Percentiles rank a stretch among this genome's conserved stretches.
Conservation (phyloP, 2,329 filamentous ascomycete genomes). For the Diaporthe vaccinii region DNA sequence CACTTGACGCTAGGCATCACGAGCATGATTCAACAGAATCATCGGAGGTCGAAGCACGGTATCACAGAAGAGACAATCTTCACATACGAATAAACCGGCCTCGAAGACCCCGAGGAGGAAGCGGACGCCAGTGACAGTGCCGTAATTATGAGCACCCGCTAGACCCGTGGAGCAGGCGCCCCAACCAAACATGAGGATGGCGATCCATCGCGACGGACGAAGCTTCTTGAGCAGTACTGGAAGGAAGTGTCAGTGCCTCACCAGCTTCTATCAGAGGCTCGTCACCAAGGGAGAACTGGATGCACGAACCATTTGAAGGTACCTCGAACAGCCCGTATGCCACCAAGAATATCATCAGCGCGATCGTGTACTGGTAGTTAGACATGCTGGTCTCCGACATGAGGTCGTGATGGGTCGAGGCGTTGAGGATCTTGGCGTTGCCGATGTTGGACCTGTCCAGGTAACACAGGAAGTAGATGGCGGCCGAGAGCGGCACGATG, state of each 20-base stretch:
- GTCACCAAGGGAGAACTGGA: too few species aligned
- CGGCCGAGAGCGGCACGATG: slow-evolving; percentile 66
- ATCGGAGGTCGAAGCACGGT: too few species aligned
- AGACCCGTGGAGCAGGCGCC: slow-evolving; percentile 76
- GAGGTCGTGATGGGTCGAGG: slow-evolving; percentile 69
- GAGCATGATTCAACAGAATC: too few species aligned
- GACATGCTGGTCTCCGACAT: slow-evolving; percentile 72
- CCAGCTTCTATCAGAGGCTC: background rate
- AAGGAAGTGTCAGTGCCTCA: background rate
- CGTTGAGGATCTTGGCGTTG: slow-evolving; percentile 75
- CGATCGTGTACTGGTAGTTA: slow-evolving; percentile 67
- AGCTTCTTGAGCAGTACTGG: slow-evolving; percentile 69
- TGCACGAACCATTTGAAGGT: slow-evolving; percentile 65
- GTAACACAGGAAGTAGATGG: slow-evolving; percentile 69
- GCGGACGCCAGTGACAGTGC: slow-evolving; percentile 73
- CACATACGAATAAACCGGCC: slow-evolving; percentile 70
- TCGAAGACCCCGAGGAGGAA: slow-evolving; percentile 77
- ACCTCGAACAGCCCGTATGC: slow-evolving; percentile 71
- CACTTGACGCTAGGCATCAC: too few species aligned
- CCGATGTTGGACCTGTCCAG: slow-evolving; percentile 73
- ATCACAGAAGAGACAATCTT: slow-evolving; percentile 49
- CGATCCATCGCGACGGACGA: slow-evolving; percentile 71
- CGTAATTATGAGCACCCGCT: slow-evolving; percentile 73
- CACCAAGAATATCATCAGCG: slow-evolving; percentile 70
- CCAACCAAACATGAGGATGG: slow-evolving; percentile 75